Evolutionary conservation across 208 protist genomes (phyloP), one percentile per base, ranked within the genome.

Genomic region (Angomonas desouzai): DNA sequence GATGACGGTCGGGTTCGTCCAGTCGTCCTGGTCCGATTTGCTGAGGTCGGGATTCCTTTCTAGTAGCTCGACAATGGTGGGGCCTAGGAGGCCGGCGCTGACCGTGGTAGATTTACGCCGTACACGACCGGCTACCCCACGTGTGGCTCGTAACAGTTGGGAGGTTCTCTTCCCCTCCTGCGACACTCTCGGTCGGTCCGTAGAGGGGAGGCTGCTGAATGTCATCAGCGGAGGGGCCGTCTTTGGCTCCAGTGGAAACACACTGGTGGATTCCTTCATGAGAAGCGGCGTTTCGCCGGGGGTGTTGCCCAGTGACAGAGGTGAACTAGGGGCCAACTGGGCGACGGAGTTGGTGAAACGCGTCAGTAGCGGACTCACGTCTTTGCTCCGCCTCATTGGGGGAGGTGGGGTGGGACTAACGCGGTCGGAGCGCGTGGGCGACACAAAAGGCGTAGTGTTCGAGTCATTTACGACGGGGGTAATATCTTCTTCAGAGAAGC

Each of bases 91-190:
- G 36, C 56, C 34, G 33, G 33, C 20, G 34, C 20, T 61, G 13
- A 61, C 33, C 3, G 56, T 40, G 22, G 38, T 32, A 4, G 56
- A 61, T 32, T 61, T 61, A 18, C 33, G 28, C 1, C 56, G 56
- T 29, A 61, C 29, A 18, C 53, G 30, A 33, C 34, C 38, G 34
- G 32, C 34, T 2, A 20, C 32, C 22, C 56, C 33, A 11, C 32
- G 30, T n/a, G 36, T n/a, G n/a, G 6, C 23, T 20, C 56, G 33
- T 7, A 22, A 18, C 56, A 22, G 33, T 22, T 13, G 33, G 13
- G 36, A 27, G 36, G 18, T 48, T 11, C 32, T 32, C 18, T 40
- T 34, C 22, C 10, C 23, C 20, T 7, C 34, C 4, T 7, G 16
- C 56, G 36, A 30, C 20, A 28, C 32, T 3, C 33, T 25, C 3